Evolutionary conservation across 1,139 yeast genomes (phyloP), one percentile per base, ranked within the genome.

Genomic region (Blastobotrys illinoisensis): DNA sequence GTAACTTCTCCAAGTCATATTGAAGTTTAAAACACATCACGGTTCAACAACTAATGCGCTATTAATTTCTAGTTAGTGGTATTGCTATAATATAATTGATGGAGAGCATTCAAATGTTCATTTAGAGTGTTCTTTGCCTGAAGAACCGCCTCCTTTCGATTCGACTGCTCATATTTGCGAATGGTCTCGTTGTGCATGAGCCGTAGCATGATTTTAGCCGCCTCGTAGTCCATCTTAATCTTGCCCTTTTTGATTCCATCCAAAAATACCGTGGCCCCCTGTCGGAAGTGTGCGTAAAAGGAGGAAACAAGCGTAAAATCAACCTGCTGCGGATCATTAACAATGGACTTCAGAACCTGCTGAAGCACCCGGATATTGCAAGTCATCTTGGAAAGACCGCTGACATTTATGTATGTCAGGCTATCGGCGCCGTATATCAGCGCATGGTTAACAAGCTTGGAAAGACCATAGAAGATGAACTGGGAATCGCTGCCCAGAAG

Each of bases 351-450:
- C 57, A 86, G 78, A 77, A 85, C 81, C 66, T 88, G 95, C 70
- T 87, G 95, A 50, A 88, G 71, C 0, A 88, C 85, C 54, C 82
- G 78, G 40, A 88, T 83, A 66, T 88, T 88, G 64, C 85, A 77
- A 56, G 83, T 72, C 59, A 88, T 74, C 62, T 83, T 81, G 65
- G 82, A 82, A 51, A 86, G 75, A 45, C 96, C 96, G 62, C 80
- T 79, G 18, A 72, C 71, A 65, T 86, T 87, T 63, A 88, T 74
- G 50, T 77, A 78, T 16, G 70, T 69, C 9, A 89, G 75, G 43
- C 80, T 71, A 16, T 75, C 76, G 1, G 91, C 79, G n/a, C 86
- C 88, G 48, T 71, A 71, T 5, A 88, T 79, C 50, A 86, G 74
- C 32, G 83, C 73, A 56, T 74, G 72, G 66, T 84, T 85, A 57